A percentile compares a stretch with the other conserved stretches of the same genome.
Conservation (phyloP, 2,329 filamentous ascomycete species). For the Lasiodiplodia citricola region DNA sequence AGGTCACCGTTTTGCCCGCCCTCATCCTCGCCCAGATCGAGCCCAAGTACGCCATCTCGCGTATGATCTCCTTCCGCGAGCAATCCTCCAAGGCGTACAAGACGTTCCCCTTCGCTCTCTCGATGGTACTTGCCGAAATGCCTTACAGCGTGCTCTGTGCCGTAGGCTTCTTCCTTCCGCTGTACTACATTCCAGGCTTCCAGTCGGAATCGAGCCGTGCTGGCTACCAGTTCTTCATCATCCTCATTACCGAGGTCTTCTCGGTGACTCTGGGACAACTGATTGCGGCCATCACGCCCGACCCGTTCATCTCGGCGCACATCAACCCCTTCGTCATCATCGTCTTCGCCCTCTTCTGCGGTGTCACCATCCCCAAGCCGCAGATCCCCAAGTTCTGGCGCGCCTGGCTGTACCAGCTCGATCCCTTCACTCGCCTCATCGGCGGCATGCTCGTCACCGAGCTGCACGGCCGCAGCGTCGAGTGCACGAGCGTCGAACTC, state of each 20-base stretch:
- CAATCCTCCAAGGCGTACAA: slow-evolving; percentile 86
- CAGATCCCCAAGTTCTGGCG: slow-evolving; percentile 82
- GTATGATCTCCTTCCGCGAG: slow-evolving; percentile 85
- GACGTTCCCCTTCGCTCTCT: slow-evolving; percentile 75
- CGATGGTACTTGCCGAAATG: slow-evolving; percentile 82
- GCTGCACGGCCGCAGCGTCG: slow-evolving; percentile 68
- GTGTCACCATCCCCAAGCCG: slow-evolving; percentile 78
- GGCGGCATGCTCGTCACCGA: slow-evolving; percentile 80
- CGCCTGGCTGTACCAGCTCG: slow-evolving; percentile 79
- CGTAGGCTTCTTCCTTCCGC: slow-evolving; percentile 77
- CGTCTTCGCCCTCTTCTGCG: slow-evolving; percentile 84
- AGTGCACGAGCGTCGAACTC: slow-evolving; percentile 66
- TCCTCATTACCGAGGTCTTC: slow-evolving; percentile 84
- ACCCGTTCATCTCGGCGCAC: slow-evolving; percentile 77
- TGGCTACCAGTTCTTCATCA: slow-evolving; percentile 86
- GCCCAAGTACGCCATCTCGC: slow-evolving; percentile 79
- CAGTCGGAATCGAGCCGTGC: slow-evolving; percentile 67
- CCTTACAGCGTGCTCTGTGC: slow-evolving; percentile 84
- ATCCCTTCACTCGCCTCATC: slow-evolving; percentile 83
- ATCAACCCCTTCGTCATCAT: slow-evolving; percentile 84
- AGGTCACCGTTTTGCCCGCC: slow-evolving; percentile 81
- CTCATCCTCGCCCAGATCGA: slow-evolving; percentile 85
- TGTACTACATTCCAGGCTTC: slow-evolving; percentile 86
- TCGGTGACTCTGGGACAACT: slow-evolving; percentile 76
- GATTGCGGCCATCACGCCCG: slow-evolving; percentile 77